These are phyloP conservation scores for Saccharomycopsis olivae DNA, from an alignment of 805 yeast genomes.

Conservation along the genomic window DNA sequence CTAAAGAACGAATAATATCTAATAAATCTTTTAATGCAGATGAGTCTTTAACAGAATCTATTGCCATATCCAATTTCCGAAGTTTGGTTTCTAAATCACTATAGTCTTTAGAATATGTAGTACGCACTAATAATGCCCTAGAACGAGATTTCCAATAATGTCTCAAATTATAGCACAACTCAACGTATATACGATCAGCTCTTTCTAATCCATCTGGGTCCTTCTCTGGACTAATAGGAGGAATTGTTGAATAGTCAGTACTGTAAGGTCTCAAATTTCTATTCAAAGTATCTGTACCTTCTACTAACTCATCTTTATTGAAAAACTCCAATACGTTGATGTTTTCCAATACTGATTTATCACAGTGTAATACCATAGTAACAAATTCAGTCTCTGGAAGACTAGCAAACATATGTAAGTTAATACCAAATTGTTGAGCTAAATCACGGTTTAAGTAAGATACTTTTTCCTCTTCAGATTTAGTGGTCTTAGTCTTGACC, in stretches of 20 bases:
- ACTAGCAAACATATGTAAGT: conserved; percentile 51
- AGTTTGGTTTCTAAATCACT: conserved; percentile 48
- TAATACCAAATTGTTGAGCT: conserved; percentile 74
- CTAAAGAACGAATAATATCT: conserved; percentile 59
- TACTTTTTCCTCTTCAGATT: conserved; percentile 29
- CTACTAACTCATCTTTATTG: conserved; percentile 52
- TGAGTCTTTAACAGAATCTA: conserved; percentile 42
- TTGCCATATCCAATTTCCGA: conserved; percentile 47
- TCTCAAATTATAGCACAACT: conserved; percentile 54
- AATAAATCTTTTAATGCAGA: conserved; percentile 45
- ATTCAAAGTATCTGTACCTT: conserved; percentile 44
- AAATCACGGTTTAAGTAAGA: conserved; percentile 57
- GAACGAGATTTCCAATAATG: conserved; percentile 66
- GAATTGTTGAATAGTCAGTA: conserved; percentile 31
- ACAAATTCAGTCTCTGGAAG: conserved; percentile 46
- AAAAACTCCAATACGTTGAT: conserved; percentile 58
- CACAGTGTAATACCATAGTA: conserved; percentile 48
- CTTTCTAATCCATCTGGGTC: conserved; percentile 51
- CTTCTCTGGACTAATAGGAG: conserved; percentile 35
- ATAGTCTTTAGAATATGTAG: conserved; percentile 55
- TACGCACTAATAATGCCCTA: conserved; percentile 44
- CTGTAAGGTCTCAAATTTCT: conserved; percentile 56
- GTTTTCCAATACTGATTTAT: conserved; percentile 40
- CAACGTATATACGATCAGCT: conserved; percentile 60
- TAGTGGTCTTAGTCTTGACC: conserved; percentile 30